These are phyloP conservation scores for Kandelia obovata DNA, from an alignment of 345 rosid genomes.

Conservation along the genomic window DNA sequence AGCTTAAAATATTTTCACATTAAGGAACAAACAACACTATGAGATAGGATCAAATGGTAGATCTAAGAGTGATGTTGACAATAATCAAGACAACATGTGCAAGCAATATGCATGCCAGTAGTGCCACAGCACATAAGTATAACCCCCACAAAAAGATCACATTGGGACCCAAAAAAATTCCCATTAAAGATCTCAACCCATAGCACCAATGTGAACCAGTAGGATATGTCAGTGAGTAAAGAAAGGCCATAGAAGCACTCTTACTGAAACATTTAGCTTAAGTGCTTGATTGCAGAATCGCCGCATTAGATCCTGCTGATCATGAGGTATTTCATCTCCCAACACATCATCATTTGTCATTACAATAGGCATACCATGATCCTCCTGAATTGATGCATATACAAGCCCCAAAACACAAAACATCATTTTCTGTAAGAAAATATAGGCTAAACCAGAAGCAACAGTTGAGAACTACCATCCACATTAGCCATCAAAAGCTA, in stretches of 20 bases:
- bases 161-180: too few species aligned
- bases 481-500: constrained; percentile 6
- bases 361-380: constrained; percentile 43
- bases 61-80: too few species aligned
- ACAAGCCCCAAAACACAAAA: not conserved
- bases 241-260: constrained; percentile 13
- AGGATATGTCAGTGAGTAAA: too few species aligned
- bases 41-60: too few species aligned
- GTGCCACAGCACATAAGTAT: too few species aligned
- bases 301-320: constrained; percentile 61
- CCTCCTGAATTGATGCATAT: constrained; percentile 47
- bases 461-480: not conserved
- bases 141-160: too few species aligned
- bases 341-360: constrained; percentile 94
- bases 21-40: too few species aligned
- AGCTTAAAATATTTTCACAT: too few species aligned
- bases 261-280: constrained; percentile 60
- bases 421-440: not conserved
- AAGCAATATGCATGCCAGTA: too few species aligned
- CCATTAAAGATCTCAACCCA: too few species aligned
- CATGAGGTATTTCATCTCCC: constrained; percentile 91
- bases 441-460: not conserved
- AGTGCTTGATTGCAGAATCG: constrained; percentile 65
- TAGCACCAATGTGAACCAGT: too few species aligned
- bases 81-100: too few species aligned